Base-by-base conservation (phyloP, 78 protist genomes). In the Dictyostelium brefeldianum region DNA sequence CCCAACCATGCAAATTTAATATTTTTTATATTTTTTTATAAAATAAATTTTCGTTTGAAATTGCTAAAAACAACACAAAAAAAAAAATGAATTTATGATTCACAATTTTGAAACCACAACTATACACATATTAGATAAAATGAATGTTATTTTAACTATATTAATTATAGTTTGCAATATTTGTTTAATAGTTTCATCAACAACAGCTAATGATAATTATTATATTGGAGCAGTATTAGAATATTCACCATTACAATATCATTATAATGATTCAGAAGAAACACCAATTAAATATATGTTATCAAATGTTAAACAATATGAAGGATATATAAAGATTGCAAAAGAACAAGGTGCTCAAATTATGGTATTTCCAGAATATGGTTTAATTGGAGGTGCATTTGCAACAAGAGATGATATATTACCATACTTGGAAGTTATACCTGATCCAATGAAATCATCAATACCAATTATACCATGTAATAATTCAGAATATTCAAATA, bases 341-440 rank as follows among this genome's bases (percentile, higher is more conserved):
- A 18, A n/a, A 6, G 43, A 25, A 17, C 36, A 31, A 57, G 89
- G 75, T 15, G 74, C 89, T 25, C 89, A 81, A 65, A 81, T 81
- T 12, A 81, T 81, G 17, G 54, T 81, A 59, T 81, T 81, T 56
- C 77, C 89, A 25, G 89, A 81, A 67, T 81, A 81, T 47, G 89
- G 89, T 27, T 57, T 81, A 12, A 12, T 46, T 1, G 48, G 78
- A 10, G 17, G 31, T 43, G 36, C 29, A 1, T 64, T 81, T 62
- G 48, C 31, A 43, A 62, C 74, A 18, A 59, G 89, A 59, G 77
- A 81, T 56, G 27, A 22, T 8, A 18, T 81, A 8, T 62, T 53
- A 20, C 51, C 51, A 64, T 81, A 43, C 18, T 18, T 81, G 4
- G 89, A 81, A 56, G 25, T 48, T 25, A 64, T 81, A 22, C 89